Evolutionary conservation across 2,329 filamentous ascomycete genomes (phyloP), one percentile per base, ranked within the genome.

Genomic region (Nemania sp.): DNA sequence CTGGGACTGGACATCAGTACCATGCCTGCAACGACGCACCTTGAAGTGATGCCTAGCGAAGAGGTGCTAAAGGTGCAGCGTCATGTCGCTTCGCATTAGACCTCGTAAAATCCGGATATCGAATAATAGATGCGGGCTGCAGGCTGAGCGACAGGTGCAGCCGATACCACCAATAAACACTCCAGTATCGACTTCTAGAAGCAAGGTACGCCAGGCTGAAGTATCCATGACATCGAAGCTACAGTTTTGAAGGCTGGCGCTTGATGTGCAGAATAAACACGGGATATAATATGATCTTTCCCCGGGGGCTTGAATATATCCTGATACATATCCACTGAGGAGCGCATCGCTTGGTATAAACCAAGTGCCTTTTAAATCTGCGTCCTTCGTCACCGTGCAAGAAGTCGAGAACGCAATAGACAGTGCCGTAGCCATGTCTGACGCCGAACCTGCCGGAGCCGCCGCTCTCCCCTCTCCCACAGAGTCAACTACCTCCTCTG

Each of bases 401-500:
- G 17, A 22, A 8, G 14, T 4, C n/a, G 12, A 24, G 12, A 14
- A 46, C 11, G 30, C 11, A 19, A 20, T 22, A 22, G 17, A 47
- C 8, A 47, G 37, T 24, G 12, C 15, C 33, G 17, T 23, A 19
- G 51, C 14, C 6, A 57, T 57, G 54, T 40, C 54, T 36, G 31
- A 26, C 26, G 2, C 12, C 26, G n/a, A n/a, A n/a, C n/a, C n/a
- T n/a, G n/a, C 28, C 17, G 22, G 20, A 23, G 5, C 34, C 6
- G 14, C 28, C 17, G 2, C 15, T 6, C 22, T 36, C 9, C 9
- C 49, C 7, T 42, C 46, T 39, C 22, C 28, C 26, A 41, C 37
- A 15, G 50, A 53, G 28, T 45, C 50, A 8, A n/a, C 45, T 26
- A n/a, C 39, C 15, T 17, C 56, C n/a, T 59, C 56, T n/a, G n/a